A percentile compares a stretch with the other conserved stretches of the same genome.
Evolutionary conservation across 31 red algal genomes (phyloP).

Genomic region (Asparagopsis taxiformis): DNA sequence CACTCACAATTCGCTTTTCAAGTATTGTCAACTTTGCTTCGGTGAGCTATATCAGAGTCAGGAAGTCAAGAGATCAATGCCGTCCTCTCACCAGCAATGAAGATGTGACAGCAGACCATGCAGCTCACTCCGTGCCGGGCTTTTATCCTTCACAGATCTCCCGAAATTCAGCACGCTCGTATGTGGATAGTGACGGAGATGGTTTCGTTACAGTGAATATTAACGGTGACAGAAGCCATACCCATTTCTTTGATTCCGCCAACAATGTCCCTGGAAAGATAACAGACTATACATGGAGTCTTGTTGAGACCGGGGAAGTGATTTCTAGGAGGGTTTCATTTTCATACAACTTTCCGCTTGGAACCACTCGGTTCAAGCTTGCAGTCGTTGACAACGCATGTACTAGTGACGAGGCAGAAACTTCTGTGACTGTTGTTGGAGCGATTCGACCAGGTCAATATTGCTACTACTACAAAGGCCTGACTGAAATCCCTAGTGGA

Average conservation of each 20-base stretch:
- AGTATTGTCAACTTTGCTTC: slow-evolving; percentile 23
- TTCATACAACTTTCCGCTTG: slow-evolving; percentile 63
- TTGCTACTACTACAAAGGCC: slow-evolving; percentile 55
- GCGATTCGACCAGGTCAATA: slow-evolving; percentile 48
- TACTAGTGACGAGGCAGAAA: slow-evolving; percentile 36
- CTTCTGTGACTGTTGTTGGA: slow-evolving; percentile 66
- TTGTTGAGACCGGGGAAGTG: slow-evolving; percentile 54
- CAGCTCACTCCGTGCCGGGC: slow-evolving; percentile 63
- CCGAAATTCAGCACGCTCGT: slow-evolving; percentile 45
- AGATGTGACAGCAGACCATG: slow-evolving; percentile 36
- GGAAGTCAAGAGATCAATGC: not conserved
- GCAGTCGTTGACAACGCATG: slow-evolving; percentile 63
- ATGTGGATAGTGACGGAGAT: slow-evolving; percentile 49
- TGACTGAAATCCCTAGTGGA: slow-evolving; percentile 6
- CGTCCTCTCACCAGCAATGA: slow-evolving; percentile 20
- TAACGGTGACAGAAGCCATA: slow-evolving; percentile 65
- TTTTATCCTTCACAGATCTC: slow-evolving; percentile 45
- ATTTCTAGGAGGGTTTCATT: slow-evolving; percentile 19
- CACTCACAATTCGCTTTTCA: slow-evolving; percentile 35
- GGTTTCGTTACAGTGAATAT: slow-evolving; percentile 57
- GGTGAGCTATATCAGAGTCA: slow-evolving; percentile 34
- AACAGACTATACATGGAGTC: slow-evolving; percentile 47
- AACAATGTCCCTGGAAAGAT: slow-evolving; percentile 47
- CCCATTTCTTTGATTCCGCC: slow-evolving; percentile 54
- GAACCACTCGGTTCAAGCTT: slow-evolving; percentile 55